Evolutionary conservation across 202 grass and related monocot species (phyloP), one percentile per base, ranked within the genome.

Genomic region (Hordeum pubiflorum): DNA sequence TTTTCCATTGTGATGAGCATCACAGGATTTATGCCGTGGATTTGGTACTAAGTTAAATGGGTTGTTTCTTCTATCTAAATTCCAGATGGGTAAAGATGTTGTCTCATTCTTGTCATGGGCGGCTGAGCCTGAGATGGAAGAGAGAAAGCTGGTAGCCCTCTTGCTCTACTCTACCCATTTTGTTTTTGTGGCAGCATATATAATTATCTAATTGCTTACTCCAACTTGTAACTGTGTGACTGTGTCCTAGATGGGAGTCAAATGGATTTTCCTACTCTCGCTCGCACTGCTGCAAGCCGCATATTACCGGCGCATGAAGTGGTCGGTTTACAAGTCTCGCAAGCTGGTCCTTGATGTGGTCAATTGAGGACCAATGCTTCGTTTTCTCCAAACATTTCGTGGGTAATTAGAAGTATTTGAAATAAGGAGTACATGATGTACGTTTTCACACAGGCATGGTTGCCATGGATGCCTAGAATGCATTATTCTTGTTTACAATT

Each of bases 61-160:
- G 57, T 60, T 54, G 41, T 29, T 73, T 48, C 55, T 10, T 27
- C 37, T 15, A 13, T 69, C 5, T 17, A 23, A 58, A 58, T 4
- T 23, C 9, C 85, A 99, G 96, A 99, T 99, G 96, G 96, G 96
- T 63, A 99, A 99, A 86, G 96, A 99, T 78, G 89, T 99, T 0
- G 96, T 99, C 10, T 83, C 90, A n/a, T 99, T 99, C 85, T 85
- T 99, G 77, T 91, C 96, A 0, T 99, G 96, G 96, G 96, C 96
- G 71, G 96, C 96, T 55, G 96, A 99, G 80, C 92, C 96, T 66
- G 96, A 99, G 80, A 99, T 99, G 96, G 96, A 99, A 86, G 96
- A 99, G 85, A 89, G 96, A 67, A 99, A 99, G 83, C 89, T 99
- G 85, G 92, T 99, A 96, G 84, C 24, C 55, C 9, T 3, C 55